Conservation (phyloP, 495 filamentous ascomycete species). For the Penicillium herquei region DNA sequence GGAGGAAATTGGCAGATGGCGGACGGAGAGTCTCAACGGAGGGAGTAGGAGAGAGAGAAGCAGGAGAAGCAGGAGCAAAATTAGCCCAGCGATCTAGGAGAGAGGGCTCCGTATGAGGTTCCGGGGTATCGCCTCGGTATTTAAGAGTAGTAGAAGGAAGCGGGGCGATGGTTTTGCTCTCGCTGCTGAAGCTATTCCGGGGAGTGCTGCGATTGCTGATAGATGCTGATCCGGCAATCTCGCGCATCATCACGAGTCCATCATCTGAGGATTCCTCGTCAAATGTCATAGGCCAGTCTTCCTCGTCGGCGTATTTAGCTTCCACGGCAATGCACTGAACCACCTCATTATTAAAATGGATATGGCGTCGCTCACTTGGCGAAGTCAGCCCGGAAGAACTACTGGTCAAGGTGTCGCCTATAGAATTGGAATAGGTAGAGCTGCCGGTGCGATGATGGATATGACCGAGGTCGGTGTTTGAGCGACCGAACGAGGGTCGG, state of each 20-base stretch:
- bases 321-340: constrained; percentile 95
- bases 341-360: constrained; percentile 95
- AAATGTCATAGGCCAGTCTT: constrained; percentile 43
- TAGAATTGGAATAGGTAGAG: constrained; percentile 31
- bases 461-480: constrained; percentile 64
- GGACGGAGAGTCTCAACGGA: constrained; percentile 76
- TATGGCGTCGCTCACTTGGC: constrained; percentile 75
- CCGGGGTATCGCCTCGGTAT: constrained; percentile 77
- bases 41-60: constrained; percentile 61
- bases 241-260: constrained; percentile 83
- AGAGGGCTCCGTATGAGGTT: constrained; percentile 39
- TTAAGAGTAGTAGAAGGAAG: constrained; percentile 91
- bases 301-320: constrained; percentile 67
- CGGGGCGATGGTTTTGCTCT: constrained; percentile 91
- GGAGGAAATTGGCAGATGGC: constrained; percentile 66
- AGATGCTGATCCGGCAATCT: constrained; percentile 45
- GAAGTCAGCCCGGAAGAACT: constrained; percentile 54
- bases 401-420: constrained; percentile 29
- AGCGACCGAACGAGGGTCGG: constrained; percentile 49
- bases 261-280: constrained; percentile 68
- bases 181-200: constrained; percentile 53
- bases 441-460: constrained; percentile 41
- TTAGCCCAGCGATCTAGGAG: constrained; percentile 37
- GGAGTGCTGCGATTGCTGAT: constrained; percentile 48
- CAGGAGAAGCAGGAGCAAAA: constrained; percentile 14